phyloP scores from a whole-genome alignment of 345 rosid genomes.

The Odontarrhena argentea region DNA sequence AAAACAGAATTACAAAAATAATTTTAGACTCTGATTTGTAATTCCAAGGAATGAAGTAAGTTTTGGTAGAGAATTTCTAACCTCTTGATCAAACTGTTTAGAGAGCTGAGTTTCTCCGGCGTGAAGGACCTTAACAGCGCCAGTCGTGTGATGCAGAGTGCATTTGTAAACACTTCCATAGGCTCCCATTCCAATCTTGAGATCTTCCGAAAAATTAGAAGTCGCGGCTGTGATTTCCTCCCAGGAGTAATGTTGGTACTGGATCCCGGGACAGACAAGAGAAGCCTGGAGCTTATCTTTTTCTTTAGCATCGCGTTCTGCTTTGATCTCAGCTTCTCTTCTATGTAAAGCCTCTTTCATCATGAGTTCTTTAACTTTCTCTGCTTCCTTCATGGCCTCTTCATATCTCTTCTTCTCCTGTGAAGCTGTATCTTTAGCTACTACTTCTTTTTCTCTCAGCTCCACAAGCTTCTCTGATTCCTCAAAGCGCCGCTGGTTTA shows the following conservation, averaged over 20 bases:
- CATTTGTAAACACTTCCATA: conserved; percentile 46
- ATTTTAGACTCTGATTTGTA: background rate
- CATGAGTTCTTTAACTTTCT: conserved; percentile 45
- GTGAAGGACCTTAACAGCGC: conserved; percentile 44
- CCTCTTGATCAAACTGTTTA: conserved; percentile 47
- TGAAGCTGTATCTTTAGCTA: conserved; percentile 56
- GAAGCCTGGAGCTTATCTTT: conserved; percentile 63
- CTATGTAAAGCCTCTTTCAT: conserved; percentile 65
- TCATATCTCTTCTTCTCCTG: conserved; percentile 60
- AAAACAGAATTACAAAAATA: conserved; percentile 29
- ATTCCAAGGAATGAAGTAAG: too few species aligned
- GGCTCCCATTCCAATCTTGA: conserved; percentile 45
- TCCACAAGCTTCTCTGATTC: conserved; percentile 64
- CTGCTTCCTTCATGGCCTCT: conserved; percentile 65
- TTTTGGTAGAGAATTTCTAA: background rate
- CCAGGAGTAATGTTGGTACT: conserved; percentile 42
- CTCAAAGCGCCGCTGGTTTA: conserved; percentile 51
- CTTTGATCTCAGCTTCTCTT: conserved; percentile 62
- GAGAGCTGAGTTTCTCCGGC: conserved; percentile 41
- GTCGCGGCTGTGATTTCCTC: conserved; percentile 43
- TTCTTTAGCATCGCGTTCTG: conserved; percentile 59
- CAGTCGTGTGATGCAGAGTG: conserved; percentile 39
- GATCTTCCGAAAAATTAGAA: conserved; percentile 36
- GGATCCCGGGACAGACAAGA: conserved; percentile 30
- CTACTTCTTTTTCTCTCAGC: conserved; percentile 51